Conservation (phyloP, 345 rosid genomes). For the Combretum micranthum region DNA sequence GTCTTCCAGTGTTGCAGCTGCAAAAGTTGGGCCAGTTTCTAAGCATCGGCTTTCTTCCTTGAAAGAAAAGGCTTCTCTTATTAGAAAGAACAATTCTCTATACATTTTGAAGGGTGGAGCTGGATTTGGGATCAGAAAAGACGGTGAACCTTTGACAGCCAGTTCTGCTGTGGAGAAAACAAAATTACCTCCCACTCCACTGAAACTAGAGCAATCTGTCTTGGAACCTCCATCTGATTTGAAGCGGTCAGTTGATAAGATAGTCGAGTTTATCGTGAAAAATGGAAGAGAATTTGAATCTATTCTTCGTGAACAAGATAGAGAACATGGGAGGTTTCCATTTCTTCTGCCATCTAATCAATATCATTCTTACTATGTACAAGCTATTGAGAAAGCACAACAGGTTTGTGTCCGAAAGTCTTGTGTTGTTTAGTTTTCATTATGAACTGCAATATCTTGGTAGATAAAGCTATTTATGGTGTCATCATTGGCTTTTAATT, state of each 20-base stretch:
- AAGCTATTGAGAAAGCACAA: conserved; percentile 60
- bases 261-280: conserved; percentile 78
- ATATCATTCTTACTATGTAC: conserved; percentile 63
- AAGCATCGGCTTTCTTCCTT: conserved; percentile 27
- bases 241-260: conserved; percentile 82
- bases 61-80: conserved; percentile 37
- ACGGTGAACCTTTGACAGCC: conserved; percentile 17
- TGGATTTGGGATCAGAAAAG: conserved; percentile 33
- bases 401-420: conserved; percentile 36
- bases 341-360: conserved; percentile 65
- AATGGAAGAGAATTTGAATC: conserved; percentile 87
- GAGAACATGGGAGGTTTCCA: conserved; percentile 72
- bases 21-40: conserved; percentile 26
- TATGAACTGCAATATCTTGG: not conserved
- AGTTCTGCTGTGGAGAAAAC: conserved; percentile 25
- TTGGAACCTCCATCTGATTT: conserved; percentile 83
- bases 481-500: too few relatives aligned
- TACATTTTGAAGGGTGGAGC: conserved; percentile 38
- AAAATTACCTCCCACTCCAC: conserved; percentile 20
- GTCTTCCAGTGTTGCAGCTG: conserved; percentile 17
- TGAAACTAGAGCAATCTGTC: conserved; percentile 41
- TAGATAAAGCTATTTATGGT: not conserved
- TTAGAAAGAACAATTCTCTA: conserved; percentile 47
- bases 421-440: not conserved
- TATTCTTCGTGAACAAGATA: conserved; percentile 78